Conservation (phyloP, 169 alveolate species). For the Fabrea salina region DNA sequence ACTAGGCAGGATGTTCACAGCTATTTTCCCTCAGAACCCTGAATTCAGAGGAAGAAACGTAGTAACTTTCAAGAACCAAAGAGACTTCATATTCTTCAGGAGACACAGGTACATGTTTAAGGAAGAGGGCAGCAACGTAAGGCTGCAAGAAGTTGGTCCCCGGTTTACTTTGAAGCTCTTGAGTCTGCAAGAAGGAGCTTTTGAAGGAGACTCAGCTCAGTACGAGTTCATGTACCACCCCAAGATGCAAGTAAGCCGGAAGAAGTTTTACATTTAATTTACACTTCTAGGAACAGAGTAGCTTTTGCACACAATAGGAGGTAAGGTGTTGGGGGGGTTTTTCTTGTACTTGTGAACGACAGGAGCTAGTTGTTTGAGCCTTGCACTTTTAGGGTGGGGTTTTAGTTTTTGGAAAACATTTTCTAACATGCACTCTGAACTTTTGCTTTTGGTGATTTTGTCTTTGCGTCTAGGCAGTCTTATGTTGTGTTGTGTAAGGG, state of each 20-base stretch:
- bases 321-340: no score
- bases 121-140: conserved; percentile 28
- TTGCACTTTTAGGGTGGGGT: no score
- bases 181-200: conserved; percentile 90
- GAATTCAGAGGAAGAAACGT: conserved; percentile 95
- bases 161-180: conserved; percentile 95
- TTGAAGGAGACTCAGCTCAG: conserved; percentile 80
- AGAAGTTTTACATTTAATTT: conserved; percentile 79
- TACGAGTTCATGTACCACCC: conserved; percentile 91
- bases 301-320: no score
- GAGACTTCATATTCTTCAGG: conserved; percentile 99
- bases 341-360: no score
- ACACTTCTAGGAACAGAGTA: not conserved
- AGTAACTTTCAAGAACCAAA: conserved; percentile 96
- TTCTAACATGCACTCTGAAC: no score
- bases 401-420: no score
- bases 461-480: no score
- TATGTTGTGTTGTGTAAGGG: no score
- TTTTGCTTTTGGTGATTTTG: no score
- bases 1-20: conserved; percentile 95
- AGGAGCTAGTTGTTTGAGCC: no score
- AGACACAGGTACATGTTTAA: conserved; percentile 93
- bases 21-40: conserved; percentile 95
- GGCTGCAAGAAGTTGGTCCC: conserved; percentile 98
- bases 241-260: conserved; percentile 90